phyloP scores from a whole-genome alignment of 2,329 filamentous ascomycete genomes.

The Penicillium sp. region DNA sequence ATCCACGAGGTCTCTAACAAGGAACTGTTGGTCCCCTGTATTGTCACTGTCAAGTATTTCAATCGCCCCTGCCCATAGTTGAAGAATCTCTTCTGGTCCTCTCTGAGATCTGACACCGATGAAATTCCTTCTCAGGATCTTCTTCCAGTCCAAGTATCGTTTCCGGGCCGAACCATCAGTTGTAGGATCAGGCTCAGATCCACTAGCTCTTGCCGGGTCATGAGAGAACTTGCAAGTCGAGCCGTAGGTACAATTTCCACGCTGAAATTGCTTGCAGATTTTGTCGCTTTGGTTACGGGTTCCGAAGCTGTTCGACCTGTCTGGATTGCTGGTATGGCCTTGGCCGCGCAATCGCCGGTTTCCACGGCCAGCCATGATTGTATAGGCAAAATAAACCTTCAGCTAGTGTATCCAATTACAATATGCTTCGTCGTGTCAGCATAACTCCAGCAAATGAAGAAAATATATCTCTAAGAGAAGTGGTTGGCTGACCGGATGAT shows the following conservation, averaged over 20 bases:
- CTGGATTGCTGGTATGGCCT: constrained; percentile 3
- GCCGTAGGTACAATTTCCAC: constrained; percentile 6
- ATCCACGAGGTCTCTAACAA: constrained; percentile 8
- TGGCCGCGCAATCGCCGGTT: constrained; percentile 3
- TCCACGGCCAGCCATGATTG: background rate
- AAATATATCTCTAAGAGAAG: no score
- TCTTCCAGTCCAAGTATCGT: constrained; percentile 8
- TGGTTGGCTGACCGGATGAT: no score
- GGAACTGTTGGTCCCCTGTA: constrained; percentile 7
- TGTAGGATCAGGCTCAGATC: background rate
- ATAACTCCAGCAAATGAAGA: no score
- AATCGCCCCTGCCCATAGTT: constrained; percentile 8
- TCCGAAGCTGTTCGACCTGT: constrained; percentile 3
- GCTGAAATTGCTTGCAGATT: constrained; percentile 3
- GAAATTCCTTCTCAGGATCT: constrained; percentile 1
- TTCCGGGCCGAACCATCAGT: background rate
- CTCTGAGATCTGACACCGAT: background rate
- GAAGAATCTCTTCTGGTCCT: background rate
- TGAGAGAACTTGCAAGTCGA: constrained; percentile 5
- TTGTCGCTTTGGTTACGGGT: background rate
- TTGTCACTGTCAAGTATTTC: constrained; percentile 6
- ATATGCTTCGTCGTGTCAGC: no score
- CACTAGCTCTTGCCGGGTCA: background rate
- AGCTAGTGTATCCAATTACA: no score
- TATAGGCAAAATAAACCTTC: no score